phyloP scores from a whole-genome alignment of 1,284 basidiomycete genomes.

The Cerioporus squamosus region DNA sequence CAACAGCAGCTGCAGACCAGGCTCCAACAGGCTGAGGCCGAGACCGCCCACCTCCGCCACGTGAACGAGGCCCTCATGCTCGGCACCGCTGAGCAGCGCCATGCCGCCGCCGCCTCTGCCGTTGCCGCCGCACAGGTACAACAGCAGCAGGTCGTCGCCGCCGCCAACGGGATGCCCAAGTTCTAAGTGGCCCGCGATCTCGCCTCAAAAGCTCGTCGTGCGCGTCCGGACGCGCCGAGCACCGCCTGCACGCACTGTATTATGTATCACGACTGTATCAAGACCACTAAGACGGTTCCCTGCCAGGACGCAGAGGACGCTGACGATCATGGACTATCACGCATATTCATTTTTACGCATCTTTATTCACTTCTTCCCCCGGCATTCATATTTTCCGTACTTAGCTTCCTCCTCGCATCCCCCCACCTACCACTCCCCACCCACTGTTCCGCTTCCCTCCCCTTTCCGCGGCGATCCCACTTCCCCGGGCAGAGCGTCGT shows the following conservation, averaged over 20 bases:
- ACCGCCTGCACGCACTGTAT: constrained; percentile 23
- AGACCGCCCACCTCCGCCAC: constrained; percentile 74
- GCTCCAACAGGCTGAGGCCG: constrained; percentile 73
- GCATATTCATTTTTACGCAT: constrained; percentile 41
- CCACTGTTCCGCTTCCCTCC: constrained; percentile 11
- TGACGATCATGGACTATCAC: constrained; percentile 50
- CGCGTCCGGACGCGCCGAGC: constrained; percentile 34
- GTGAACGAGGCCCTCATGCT: constrained; percentile 88
- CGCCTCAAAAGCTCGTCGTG: constrained; percentile 35
- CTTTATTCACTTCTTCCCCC: constrained; percentile 44
- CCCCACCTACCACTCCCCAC: constrained; percentile 1
- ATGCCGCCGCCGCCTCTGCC: constrained; percentile 61
- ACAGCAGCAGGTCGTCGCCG: constrained; percentile 18
- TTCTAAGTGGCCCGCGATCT: constrained; percentile 50
- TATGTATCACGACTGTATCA: constrained; percentile 30
- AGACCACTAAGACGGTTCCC: constrained; percentile 44
- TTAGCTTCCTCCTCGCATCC: constrained; percentile 9
- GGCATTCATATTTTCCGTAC: constrained; percentile 35
- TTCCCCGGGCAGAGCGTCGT: constrained; percentile 28
- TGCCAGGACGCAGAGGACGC: constrained; percentile 59
- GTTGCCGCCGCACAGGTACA: constrained; percentile 52
- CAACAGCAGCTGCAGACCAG: constrained; percentile 73
- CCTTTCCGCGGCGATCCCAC: constrained; percentile 24
- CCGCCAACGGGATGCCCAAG: constrained; percentile 30
- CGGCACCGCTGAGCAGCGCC: constrained; percentile 72